These are phyloP conservation scores for Microdochium trichocladiopsis DNA, from an alignment of 2,329 filamentous ascomycete genomes.

Conservation along the genomic window DNA sequence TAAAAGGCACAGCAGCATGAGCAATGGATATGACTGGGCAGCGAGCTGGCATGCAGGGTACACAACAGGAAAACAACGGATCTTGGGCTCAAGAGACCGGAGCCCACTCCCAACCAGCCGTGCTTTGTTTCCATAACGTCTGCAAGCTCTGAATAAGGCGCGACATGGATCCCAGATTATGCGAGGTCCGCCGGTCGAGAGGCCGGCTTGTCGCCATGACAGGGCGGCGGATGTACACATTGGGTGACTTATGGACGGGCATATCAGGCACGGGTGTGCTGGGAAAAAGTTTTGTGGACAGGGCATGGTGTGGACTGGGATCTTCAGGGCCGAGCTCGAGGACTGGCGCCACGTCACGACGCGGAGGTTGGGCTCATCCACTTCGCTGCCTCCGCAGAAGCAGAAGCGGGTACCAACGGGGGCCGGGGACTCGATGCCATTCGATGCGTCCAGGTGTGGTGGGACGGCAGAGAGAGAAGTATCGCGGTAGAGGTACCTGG, in stretches of 20 bases:
- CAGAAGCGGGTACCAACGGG: not conserved
- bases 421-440: not conserved
- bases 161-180: not conserved
- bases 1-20: not conserved
- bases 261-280: too few relatives aligned
- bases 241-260: too few relatives aligned
- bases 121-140: not conserved
- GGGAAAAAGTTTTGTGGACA: not conserved
- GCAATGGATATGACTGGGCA: not conserved
- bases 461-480: not conserved
- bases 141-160: not conserved
- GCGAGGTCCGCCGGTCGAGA: not conserved
- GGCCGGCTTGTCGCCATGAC: not conserved
- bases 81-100: not conserved
- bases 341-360: not conserved
- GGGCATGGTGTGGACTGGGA: not conserved
- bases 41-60: not conserved
- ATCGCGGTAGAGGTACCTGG: not conserved
- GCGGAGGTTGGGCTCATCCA: not conserved
- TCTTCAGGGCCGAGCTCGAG: not conserved
- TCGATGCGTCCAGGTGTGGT: not conserved
- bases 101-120: not conserved
- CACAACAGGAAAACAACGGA: not conserved
- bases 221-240: too few relatives aligned
- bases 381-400: not conserved